A percentile compares a stretch with the other conserved stretches of the same genome.
Conservation (phyloP, 139 green algal species). For the Micromonas pusilla region DNA sequence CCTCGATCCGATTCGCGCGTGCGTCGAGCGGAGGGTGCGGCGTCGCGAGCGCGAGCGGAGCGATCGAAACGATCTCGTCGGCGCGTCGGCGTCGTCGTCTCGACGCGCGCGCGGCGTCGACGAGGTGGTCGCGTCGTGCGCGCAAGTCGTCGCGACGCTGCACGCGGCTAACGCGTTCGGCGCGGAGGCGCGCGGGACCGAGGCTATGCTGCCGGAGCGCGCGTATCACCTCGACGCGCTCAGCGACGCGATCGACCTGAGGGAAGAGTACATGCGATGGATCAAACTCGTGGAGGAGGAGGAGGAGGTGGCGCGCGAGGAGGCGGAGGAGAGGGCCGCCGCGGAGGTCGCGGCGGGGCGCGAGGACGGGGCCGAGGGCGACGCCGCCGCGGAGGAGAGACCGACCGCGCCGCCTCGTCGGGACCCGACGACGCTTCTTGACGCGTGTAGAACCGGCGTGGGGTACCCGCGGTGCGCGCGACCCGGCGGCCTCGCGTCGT, state of each 20-base stretch:
- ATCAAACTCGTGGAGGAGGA: constrained; percentile 6
- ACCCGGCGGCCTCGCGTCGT: neutral
- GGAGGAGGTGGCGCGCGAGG: neutral
- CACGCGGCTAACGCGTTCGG: constrained; percentile 22
- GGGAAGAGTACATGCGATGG: constrained; percentile 31
- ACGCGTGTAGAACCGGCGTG: too few species aligned
- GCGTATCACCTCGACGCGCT: constrained; percentile 12
- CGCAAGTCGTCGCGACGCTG: constrained; percentile 16
- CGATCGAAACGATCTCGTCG: too few species aligned
- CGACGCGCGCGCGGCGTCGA: neutral
- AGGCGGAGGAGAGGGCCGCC: neutral
- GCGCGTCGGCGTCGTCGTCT: too few species aligned
- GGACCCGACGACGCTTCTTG: too few species aligned
- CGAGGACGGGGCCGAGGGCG: too few species aligned
- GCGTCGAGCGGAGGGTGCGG: too few species aligned
- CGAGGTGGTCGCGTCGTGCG: neutral
- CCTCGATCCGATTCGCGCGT: too few species aligned
- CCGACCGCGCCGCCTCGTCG: too few species aligned
- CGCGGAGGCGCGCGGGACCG: neutral
- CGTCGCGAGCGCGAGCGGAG: too few species aligned
- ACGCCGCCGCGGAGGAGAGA: too few species aligned
- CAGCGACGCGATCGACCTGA: constrained; percentile 12
- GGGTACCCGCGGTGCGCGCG: neutral
- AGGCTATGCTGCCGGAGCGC: neutral
- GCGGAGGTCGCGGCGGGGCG: too few species aligned